Conservation (phyloP, 306 rosid species). For the Sicyos edulis region DNA sequence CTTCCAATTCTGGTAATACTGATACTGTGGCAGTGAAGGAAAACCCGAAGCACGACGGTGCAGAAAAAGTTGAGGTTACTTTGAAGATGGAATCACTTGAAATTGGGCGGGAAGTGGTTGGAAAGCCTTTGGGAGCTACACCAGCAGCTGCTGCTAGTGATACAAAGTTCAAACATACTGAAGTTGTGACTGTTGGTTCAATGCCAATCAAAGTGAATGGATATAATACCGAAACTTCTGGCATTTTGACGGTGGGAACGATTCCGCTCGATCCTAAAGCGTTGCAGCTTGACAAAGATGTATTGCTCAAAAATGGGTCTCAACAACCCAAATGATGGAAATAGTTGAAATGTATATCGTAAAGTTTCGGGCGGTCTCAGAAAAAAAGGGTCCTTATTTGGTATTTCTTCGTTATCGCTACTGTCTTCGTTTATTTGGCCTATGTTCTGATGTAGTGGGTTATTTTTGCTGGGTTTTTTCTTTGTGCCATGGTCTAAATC, state of each 20-base stretch:
- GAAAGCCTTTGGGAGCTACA: constrained; percentile 26
- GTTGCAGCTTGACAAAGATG: constrained; percentile 35
- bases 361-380: not conserved
- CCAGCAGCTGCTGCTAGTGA: constrained; percentile 9
- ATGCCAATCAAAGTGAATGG: constrained; percentile 67
- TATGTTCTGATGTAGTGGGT: not conserved
- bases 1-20: constrained; percentile 26
- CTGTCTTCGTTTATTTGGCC: constrained; percentile 9
- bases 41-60: constrained; percentile 26
- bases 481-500: constrained; percentile 1
- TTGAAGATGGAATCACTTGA: constrained; percentile 61
- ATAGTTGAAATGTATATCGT: not conserved
- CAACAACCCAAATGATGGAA: constrained; percentile 15
- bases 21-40: constrained; percentile 27
- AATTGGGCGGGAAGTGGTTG: constrained; percentile 42
- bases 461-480: not conserved
- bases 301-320: not conserved
- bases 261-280: constrained; percentile 62
- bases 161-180: constrained; percentile 28
- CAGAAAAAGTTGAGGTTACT: constrained; percentile 30
- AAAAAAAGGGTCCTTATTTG: not conserved
- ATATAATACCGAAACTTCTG: constrained; percentile 28
- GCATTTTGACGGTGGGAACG: constrained; percentile 67
- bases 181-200: constrained; percentile 66
- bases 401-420: constrained; percentile 3